Conservation (phyloP, 768 basidiomycete species). For the Guyanaporus albipodus region DNA sequence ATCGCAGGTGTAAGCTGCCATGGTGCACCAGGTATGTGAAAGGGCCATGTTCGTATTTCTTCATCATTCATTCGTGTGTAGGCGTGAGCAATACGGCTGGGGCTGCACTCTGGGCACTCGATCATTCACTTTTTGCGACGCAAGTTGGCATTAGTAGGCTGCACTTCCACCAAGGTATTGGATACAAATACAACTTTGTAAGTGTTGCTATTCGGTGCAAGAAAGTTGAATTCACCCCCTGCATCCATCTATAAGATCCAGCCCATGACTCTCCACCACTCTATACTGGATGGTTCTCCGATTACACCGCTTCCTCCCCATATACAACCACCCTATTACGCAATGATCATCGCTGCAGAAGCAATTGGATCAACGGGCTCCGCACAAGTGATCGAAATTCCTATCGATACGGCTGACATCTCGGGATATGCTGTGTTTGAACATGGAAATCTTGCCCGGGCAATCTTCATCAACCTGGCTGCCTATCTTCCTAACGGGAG, state of each 20-base stretch:
- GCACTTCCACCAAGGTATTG: constrained; percentile 65
- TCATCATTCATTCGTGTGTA: constrained; percentile 17
- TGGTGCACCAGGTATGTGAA: constrained; percentile 29
- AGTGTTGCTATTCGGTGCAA: neutral
- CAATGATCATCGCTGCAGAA: constrained; percentile 56
- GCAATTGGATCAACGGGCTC: constrained; percentile 47
- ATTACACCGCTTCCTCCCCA: constrained; percentile 54
- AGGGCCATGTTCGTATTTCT: neutral
- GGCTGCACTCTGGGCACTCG: constrained; percentile 63
- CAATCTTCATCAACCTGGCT: constrained; percentile 56
- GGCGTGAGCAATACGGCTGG: constrained; percentile 69
- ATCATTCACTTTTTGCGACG: constrained; percentile 59
- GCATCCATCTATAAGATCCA: constrained; percentile 47
- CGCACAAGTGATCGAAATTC: constrained; percentile 45
- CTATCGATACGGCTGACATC: constrained; percentile 42
- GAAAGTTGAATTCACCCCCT: neutral
- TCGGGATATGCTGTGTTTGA: constrained; percentile 65
- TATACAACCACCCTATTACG: constrained; percentile 65
- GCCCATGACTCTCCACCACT: constrained; percentile 53
- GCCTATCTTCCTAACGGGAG: constrained; percentile 42
- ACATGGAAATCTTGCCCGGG: constrained; percentile 38
- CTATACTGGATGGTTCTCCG: constrained; percentile 51
- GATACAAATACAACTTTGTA: constrained; percentile 68
- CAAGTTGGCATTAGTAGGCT: constrained; percentile 51
- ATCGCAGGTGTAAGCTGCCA: constrained; percentile 33